Percentiles rank a stretch among this genome's conserved stretches.
These are phyloP conservation scores for Dactylellina parvicollis DNA, from an alignment of 2,329 filamentous ascomycete species.

Conservation along the genomic window DNA sequence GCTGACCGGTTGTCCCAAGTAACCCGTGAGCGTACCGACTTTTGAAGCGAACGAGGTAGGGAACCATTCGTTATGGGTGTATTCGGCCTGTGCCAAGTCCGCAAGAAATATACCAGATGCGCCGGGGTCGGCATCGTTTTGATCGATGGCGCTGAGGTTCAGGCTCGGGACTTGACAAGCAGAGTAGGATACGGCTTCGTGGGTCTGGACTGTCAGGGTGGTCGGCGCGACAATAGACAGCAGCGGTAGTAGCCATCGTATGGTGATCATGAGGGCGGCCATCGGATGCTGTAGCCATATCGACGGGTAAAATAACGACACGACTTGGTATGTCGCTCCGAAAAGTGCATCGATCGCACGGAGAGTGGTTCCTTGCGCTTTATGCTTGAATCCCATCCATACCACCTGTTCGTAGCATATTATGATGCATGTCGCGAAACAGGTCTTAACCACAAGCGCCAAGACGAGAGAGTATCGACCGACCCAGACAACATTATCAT, in stretches of 20 bases:
- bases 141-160: constrained; percentile 7
- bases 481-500: constrained; percentile 49
- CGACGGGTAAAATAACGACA: constrained; percentile 39
- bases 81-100: constrained; percentile 41
- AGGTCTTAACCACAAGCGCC: constrained; percentile 41
- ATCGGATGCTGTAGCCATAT: constrained; percentile 44
- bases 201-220: constrained; percentile 35
- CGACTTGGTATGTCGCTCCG: constrained; percentile 40
- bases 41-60: constrained; percentile 27
- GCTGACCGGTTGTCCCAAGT: constrained; percentile 31
- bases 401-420: constrained; percentile 50
- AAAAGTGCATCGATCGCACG: constrained; percentile 52
- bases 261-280: constrained; percentile 32
- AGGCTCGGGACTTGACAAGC: constrained; percentile 35
- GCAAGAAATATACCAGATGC: not conserved
- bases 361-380: constrained; percentile 21
- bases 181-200: constrained; percentile 11
- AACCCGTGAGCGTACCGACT: constrained; percentile 30
- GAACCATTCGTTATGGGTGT: constrained; percentile 18
- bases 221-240: constrained; percentile 45
- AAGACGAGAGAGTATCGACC: constrained; percentile 38
- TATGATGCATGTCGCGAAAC: constrained; percentile 41
- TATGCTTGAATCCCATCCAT: constrained; percentile 39
- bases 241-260: constrained; percentile 47
- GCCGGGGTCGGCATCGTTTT: not conserved